Conservation (phyloP, 441 rosid species). For the Syzygium malaccense region DNA sequence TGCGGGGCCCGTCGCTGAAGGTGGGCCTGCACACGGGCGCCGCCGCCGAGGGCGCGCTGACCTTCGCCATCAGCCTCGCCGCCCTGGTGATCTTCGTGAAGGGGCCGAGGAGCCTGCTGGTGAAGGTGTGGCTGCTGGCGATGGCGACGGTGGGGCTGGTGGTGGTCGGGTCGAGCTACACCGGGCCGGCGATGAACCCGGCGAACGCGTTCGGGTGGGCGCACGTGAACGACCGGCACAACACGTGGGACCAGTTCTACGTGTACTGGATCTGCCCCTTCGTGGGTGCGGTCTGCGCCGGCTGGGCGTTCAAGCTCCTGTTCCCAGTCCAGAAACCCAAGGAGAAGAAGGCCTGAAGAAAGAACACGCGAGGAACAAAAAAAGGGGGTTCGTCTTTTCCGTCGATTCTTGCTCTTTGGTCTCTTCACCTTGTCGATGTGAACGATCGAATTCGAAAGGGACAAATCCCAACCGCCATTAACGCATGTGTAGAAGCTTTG, state of each 20-base stretch:
- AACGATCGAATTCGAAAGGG: not conserved
- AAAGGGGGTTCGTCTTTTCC: not conserved
- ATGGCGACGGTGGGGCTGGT: constrained; percentile 21
- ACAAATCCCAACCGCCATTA: not conserved
- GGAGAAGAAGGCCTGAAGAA: constrained; percentile 23
- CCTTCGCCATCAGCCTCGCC: constrained; percentile 17
- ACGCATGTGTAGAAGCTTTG: not conserved
- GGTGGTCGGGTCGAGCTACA: constrained; percentile 18
- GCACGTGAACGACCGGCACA: not conserved
- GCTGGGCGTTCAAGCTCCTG: constrained; percentile 19
- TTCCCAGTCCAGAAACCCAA: constrained; percentile 19
- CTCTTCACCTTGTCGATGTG: not conserved
- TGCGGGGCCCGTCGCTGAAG: constrained; percentile 28
- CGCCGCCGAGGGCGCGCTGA: constrained; percentile 23
- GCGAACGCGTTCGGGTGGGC: constrained; percentile 37
- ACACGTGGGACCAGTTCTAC: constrained; percentile 3
- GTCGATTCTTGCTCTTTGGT: not conserved
- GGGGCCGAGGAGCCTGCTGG: constrained; percentile 13
- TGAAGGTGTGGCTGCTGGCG: constrained; percentile 29
- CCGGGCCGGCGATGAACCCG: constrained; percentile 45
- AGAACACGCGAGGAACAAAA: not conserved
- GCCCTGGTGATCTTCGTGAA: constrained; percentile 17
- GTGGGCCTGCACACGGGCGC: constrained; percentile 30
- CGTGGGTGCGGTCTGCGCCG: constrained; percentile 25
- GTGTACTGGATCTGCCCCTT: constrained; percentile 7